Conservation (phyloP, 805 yeast species). For the Candida arabinofermentans region DNA sequence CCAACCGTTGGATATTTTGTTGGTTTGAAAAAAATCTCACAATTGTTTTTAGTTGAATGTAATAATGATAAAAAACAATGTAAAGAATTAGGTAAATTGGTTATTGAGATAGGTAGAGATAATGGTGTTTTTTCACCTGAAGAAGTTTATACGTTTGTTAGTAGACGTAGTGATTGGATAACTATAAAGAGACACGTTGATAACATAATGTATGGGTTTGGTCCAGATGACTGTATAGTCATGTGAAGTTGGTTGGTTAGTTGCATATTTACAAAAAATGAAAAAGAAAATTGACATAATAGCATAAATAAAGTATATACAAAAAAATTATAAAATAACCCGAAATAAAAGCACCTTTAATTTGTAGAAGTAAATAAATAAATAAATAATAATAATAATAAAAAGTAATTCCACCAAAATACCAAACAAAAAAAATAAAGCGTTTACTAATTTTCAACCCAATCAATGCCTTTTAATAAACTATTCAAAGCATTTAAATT, state of each 20-base stretch:
- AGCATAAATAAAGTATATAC: not conserved
- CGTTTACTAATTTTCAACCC: constrained; percentile 2
- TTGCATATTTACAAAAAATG: not conserved
- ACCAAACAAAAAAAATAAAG: not conserved
- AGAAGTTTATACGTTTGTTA: constrained; percentile 90
- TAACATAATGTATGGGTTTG: constrained; percentile 91
- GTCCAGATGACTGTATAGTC: constrained; percentile 71
- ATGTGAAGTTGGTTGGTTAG: too few relatives aligned
- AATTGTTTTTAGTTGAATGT: constrained; percentile 67
- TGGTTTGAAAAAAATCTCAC: constrained; percentile 81
- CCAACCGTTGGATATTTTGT: constrained; percentile 72
- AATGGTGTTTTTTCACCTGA: constrained; percentile 89
- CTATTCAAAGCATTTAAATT: constrained; percentile 19
- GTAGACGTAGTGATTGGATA: constrained; percentile 84
- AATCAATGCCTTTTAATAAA: constrained; percentile 18
- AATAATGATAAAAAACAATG: constrained; percentile 56
- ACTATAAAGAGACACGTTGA: constrained; percentile 75
- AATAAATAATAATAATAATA: constrained; percentile 2
- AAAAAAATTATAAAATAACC: not conserved
- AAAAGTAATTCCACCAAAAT: constrained; percentile 1
- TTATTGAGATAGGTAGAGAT: constrained; percentile 79
- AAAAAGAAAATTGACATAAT: not conserved
- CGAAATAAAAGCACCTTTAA: not conserved
- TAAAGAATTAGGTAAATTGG: constrained; percentile 76
- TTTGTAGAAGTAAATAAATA: not conserved